Evolutionary conservation across 139 green algal genomes (phyloP), one percentile per base, ranked within the genome.

Genomic region (Gonium pectorale): DNA sequence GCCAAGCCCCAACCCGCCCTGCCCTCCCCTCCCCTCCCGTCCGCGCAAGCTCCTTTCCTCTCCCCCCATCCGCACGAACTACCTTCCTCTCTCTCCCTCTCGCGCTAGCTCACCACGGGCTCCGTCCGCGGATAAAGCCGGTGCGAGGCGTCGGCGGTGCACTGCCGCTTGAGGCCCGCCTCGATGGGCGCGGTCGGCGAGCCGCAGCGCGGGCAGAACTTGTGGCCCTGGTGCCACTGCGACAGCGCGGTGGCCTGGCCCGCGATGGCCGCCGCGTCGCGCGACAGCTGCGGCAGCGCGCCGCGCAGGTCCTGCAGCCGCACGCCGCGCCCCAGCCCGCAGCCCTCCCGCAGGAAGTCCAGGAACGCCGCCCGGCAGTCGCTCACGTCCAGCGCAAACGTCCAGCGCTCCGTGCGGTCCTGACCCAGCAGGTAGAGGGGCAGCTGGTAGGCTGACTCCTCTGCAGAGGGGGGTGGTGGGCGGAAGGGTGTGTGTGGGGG

Each of bases 71-170:
- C n/a, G n/a, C n/a, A n/a, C n/a, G n/a, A n/a, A n/a, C n/a, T n/a
- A n/a, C n/a, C n/a, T n/a, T n/a, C n/a, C n/a, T n/a, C n/a, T n/a
- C n/a, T n/a, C 29, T 37, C 5, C 59, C 4, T 8, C 59, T n/a
- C 27, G 19, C 59, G 15, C 59, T 15, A 8, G 46, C 88, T 54
- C 69, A 95, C 94, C 77, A 98, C 95, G 17, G 94, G 93, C 84
- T 97, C 94, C 7, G 94, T 96, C 46, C 94, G 89, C 21, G 95
- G 95, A 86, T 97, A 97, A 9, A 83, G 70, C 64, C 92, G 92
- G 85, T 98, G 95, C 2, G 19, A 24, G 0, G 67, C 5, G 22
- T 92, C 68, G 24, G 40, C 43, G 5, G 68, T 84, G 91, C 95
- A 98, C 26, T 88, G 78, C 51, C 94, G 92, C 82, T 90, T 86